A percentile compares a stretch with the other conserved stretches of the same genome.
Conservation (phyloP, 2,329 filamentous ascomycete genomes). For the Stylonectria norvegica region DNA sequence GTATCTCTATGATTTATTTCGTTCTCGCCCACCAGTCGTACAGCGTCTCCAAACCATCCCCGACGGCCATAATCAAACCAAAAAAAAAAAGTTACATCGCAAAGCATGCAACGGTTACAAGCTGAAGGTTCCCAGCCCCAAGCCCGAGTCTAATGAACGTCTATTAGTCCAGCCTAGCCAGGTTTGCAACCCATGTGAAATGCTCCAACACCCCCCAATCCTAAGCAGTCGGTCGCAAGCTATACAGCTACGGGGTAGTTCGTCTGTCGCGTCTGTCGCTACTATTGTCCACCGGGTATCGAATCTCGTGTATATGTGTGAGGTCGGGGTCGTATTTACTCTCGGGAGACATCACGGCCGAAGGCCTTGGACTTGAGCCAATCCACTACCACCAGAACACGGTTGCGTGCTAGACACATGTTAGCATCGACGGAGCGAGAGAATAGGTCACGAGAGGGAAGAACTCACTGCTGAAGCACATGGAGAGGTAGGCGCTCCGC, state of each 20-base stretch:
- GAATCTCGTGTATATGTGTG: conserved; percentile 20
- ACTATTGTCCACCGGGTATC: conserved; percentile 15
- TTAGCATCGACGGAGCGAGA: conserved; percentile 8
- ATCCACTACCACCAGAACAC: conserved; percentile 86
- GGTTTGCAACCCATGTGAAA: conserved; percentile 25
- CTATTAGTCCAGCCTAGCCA: conserved; percentile 29
- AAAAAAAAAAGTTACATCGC: conserved; percentile 15
- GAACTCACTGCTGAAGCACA: conserved; percentile 98
- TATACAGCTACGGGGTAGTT: no score
- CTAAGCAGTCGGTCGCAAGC: conserved; percentile 24
- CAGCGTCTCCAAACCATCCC: conserved; percentile 18
- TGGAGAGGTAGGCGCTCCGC: conserved; percentile 96
- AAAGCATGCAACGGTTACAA: conserved; percentile 20
- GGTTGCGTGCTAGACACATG: conserved; percentile 70
- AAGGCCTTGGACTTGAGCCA: conserved; percentile 98
- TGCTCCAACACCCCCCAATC: conserved; percentile 28
- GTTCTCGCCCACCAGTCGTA: conserved; percentile 15
- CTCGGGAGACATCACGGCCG: conserved; percentile 87
- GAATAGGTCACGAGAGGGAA: background rate
- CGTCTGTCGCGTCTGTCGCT: background rate
- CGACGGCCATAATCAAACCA: conserved; percentile 20
- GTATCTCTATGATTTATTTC: background rate
- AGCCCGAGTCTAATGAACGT: conserved; percentile 28
- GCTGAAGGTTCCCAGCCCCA: conserved; percentile 22
- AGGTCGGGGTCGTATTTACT: conserved; percentile 46